A percentile compares a stretch with the other conserved stretches of the same genome.
Conservation (phyloP, 2,329 filamentous ascomycete species). For the Cercospora zeae-maydis region DNA sequence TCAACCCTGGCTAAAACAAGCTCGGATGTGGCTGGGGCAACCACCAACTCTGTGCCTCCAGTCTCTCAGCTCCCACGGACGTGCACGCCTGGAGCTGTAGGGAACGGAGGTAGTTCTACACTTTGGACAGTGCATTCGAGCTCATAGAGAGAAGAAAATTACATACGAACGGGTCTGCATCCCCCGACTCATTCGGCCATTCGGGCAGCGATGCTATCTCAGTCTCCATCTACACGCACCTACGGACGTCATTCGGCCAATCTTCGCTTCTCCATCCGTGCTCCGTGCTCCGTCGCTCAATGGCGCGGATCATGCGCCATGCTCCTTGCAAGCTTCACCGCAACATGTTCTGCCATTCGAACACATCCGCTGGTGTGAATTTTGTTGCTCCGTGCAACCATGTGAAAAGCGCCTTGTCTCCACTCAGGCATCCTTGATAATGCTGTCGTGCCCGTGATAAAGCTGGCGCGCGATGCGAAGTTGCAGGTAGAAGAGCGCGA, state of each 20-base stretch:
- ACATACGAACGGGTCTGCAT: neutral
- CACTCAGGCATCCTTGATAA: neutral
- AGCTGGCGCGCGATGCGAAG: neutral
- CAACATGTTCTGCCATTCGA: neutral
- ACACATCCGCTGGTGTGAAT: neutral
- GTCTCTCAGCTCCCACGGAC: neutral
- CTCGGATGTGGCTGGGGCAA: conserved; percentile 2
- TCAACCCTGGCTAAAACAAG: conserved; percentile 3
- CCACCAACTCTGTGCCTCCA: neutral
- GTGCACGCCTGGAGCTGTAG: neutral
- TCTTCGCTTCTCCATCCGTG: conserved; percentile 12
- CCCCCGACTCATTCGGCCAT: neutral
- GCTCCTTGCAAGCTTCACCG: neutral
- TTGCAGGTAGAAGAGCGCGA: neutral
- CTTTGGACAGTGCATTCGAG: neutral
- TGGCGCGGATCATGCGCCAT: neutral
- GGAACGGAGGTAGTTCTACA: too few relatives aligned
- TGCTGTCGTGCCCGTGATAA: neutral
- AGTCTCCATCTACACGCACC: too few relatives aligned
- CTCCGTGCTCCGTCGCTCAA: neutral
- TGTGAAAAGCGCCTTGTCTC: neutral
- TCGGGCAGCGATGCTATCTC: conserved; percentile 1
- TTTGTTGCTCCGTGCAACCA: neutral
- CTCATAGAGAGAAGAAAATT: neutral
- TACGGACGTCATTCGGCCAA: conserved; percentile 8